Evolutionary conservation across 257 asterid genomes (phyloP).

Genomic region (Petunia axillaris): DNA sequence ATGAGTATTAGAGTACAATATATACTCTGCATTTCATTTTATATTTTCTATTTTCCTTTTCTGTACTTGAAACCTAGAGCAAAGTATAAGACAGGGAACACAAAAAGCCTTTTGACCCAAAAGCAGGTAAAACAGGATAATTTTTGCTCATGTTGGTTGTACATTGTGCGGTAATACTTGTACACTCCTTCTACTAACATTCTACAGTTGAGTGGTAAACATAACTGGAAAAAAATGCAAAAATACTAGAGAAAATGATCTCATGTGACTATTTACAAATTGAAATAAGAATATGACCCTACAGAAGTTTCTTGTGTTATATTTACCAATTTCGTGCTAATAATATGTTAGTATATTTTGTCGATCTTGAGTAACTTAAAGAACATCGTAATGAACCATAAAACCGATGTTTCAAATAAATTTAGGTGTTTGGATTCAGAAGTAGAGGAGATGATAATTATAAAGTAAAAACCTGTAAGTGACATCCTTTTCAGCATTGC

Average conservation of each 20-base stretch:
- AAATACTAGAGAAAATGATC: no score
- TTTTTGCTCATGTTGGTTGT: background rate
- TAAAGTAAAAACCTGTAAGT: constrained; percentile 8
- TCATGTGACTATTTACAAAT: no score
- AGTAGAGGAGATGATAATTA: background rate
- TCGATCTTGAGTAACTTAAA: no score
- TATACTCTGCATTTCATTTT: no score
- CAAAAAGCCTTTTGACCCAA: background rate
- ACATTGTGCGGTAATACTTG: background rate
- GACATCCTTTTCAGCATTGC: constrained; percentile 6
- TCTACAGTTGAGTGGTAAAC: background rate
- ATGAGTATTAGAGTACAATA: background rate
- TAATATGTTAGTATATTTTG: no score
- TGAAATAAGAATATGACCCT: no score
- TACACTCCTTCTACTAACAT: background rate
- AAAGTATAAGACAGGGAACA: background rate
- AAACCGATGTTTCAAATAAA: no score
- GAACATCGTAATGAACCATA: no score
- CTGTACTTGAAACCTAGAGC: background rate
- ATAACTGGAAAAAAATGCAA: background rate
- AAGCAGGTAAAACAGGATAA: background rate
- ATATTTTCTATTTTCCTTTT: background rate
- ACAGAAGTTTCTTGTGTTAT: no score
- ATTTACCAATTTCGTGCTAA: no score
- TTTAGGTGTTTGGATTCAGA: no score